phyloP scores from a whole-genome alignment of 2,329 filamentous ascomycete genomes.

The Alternaria ventricosa region DNA sequence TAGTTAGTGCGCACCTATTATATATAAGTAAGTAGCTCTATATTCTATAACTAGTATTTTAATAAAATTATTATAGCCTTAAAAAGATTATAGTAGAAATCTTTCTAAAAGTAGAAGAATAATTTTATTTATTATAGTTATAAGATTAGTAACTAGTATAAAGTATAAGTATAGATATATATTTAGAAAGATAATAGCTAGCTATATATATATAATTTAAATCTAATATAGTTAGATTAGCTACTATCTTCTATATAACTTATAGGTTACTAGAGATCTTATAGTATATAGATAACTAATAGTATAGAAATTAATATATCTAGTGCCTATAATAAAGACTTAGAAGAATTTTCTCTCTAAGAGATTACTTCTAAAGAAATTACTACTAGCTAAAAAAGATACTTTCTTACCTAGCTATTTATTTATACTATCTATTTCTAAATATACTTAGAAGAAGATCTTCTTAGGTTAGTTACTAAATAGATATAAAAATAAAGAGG shows the following conservation, averaged over 20 bases:
- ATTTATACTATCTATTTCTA: conserved; percentile 12
- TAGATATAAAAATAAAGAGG: neutral
- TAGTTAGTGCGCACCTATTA: conserved; percentile 8
- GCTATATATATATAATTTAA: conserved; percentile 20
- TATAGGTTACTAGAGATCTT: neutral
- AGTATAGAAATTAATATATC: conserved; percentile 4
- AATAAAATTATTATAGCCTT: conserved; percentile 13
- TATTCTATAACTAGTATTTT: neutral
- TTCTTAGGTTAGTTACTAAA: conserved; percentile 13
- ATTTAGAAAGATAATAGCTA: conserved; percentile 23
- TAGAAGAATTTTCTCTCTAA: neutral
- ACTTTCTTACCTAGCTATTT: conserved; percentile 10
- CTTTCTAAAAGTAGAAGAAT: conserved; percentile 18
- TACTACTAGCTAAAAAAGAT: conserved; percentile 2
- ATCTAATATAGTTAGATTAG: conserved; percentile 10
- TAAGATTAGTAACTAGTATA: conserved; percentile 19
- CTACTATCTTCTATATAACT: conserved; percentile 12
- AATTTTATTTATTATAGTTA: conserved; percentile 19
- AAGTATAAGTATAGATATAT: conserved; percentile 18
- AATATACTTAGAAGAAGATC: conserved; percentile 18
- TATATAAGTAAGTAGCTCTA: conserved; percentile 13
- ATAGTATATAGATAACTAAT: neutral
- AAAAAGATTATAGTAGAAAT: conserved; percentile 22
- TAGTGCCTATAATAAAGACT: conserved; percentile 18
- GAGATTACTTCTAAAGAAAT: neutral